These are phyloP conservation scores for Metschnikowia lachancei DNA, from an alignment of 805 yeast species.

Conservation along the genomic window DNA sequence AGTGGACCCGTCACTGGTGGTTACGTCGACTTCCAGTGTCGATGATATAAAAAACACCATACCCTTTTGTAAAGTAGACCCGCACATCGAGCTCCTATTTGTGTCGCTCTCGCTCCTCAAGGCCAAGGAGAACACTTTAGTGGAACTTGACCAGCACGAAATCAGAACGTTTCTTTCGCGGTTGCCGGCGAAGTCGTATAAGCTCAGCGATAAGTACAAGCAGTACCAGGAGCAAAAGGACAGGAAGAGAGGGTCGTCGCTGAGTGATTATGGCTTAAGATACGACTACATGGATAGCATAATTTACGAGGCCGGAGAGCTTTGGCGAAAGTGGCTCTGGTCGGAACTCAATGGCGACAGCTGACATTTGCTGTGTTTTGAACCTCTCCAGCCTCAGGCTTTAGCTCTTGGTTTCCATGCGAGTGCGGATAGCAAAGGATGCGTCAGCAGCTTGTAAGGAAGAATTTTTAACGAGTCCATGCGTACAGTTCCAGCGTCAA, in stretches of 20 bases:
- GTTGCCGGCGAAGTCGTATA: slow-evolving; percentile 46
- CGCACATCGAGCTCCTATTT: slow-evolving; percentile 74
- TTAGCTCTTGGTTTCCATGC: no score
- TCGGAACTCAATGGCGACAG: slow-evolving; percentile 35
- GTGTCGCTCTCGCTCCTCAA: slow-evolving; percentile 75
- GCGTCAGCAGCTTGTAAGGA: not conserved
- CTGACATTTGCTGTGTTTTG: not conserved
- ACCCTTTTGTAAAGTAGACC: slow-evolving; percentile 63
- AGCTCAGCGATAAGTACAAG: slow-evolving; percentile 32
- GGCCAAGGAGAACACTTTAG: slow-evolving; percentile 70
- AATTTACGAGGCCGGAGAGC: slow-evolving; percentile 75
- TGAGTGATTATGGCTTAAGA: slow-evolving; percentile 12
- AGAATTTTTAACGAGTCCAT: not conserved
- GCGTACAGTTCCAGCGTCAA: not conserved
- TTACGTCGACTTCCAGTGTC: slow-evolving; percentile 7
- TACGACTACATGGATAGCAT: slow-evolving; percentile 68
- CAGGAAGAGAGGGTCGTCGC: slow-evolving; percentile 21
- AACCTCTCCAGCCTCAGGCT: no score
- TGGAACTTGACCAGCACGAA: slow-evolving; percentile 89
- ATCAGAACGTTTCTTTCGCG: slow-evolving; percentile 73
- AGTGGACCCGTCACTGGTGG: slow-evolving; percentile 7
- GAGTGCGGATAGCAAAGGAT: no score
- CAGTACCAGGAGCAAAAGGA: slow-evolving; percentile 28
- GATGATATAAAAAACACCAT: slow-evolving; percentile 22
- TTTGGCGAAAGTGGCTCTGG: slow-evolving; percentile 82